Base-by-base conservation (phyloP, 2,329 filamentous ascomycete genomes). In the Penicillium sp. region DNA sequence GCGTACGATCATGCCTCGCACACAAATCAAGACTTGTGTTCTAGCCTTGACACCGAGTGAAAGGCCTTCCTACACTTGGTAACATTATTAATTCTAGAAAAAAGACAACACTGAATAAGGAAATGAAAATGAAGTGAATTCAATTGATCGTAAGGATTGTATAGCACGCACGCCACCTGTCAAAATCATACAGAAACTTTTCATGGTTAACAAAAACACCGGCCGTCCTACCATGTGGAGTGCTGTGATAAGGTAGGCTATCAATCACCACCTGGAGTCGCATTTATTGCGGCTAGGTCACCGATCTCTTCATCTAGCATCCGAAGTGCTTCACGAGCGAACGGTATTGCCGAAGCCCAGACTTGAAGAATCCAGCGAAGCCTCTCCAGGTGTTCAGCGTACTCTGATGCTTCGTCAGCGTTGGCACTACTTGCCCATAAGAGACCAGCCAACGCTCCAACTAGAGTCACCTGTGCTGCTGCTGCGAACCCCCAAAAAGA, bases 401-500 rank as follows among this genome's bases (percentile, higher is more conserved):
- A 79, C 19, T 70, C 66, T 4, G 71, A 66, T 37, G 72, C 69
- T 60, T 80, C 78, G 26, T 77, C 71, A 10, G 66, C 65, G 16
- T 67, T 66, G 1, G 58, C 57, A 2, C 76, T 70, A 11, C 78
- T 78, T 6, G 69, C 70, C 66, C 73, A 75, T 0, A 81, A 66
- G 1, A 79, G 71, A 33, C 76, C 75, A 35, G 78, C 76, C 55
- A 80, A 79, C 1, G 76, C 75, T 10, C 78, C 76, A 8, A 80
- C 71, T n/a, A 81, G 70, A 1, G 75, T 74, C 54, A 80, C 76
- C 61, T 76, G 78, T 66, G 78, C 77, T 28, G 76, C 76, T 4
- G 79, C 79, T 6, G 77, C 74, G 16, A 77, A 81, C 60, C 79
- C 81, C 80, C 80, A 82, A 69, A 82, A 82, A 0, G 79, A 79